These are phyloP conservation scores for Candida manassasensis DNA, from an alignment of 805 yeast species.

Conservation along the genomic window DNA sequence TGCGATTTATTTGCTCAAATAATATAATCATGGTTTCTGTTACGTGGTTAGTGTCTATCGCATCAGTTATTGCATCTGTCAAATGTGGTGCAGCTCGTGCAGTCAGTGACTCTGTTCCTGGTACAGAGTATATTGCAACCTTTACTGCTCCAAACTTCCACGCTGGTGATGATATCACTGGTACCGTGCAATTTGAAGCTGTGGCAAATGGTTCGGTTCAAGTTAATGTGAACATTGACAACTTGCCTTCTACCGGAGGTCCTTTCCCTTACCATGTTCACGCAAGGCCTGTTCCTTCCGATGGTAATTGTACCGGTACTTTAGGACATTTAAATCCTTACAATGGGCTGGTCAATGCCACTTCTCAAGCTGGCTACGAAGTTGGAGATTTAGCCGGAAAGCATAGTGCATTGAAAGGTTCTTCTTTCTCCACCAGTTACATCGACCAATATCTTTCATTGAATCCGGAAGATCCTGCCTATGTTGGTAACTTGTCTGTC, in stretches of 20 bases:
- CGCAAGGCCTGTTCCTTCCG: slow-evolving; percentile 30
- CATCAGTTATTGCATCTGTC: neutral
- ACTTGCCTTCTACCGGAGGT: slow-evolving; percentile 32
- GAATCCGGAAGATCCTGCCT: slow-evolving; percentile 23
- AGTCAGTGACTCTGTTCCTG: slow-evolving; percentile 25
- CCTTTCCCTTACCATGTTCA: slow-evolving; percentile 40
- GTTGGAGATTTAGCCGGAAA: slow-evolving; percentile 39
- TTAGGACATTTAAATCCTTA: slow-evolving; percentile 35
- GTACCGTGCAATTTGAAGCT: slow-evolving; percentile 26
- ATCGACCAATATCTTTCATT: slow-evolving; percentile 30
- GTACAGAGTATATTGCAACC: slow-evolving; percentile 23
- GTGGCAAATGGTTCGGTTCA: slow-evolving; percentile 28
- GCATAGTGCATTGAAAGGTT: slow-evolving; percentile 31
- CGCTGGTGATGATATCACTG: slow-evolving; percentile 16
- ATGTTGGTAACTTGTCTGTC: slow-evolving; percentile 31
- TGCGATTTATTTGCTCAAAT: slow-evolving; percentile 1
- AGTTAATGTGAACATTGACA: slow-evolving; percentile 27
- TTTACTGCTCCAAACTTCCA: slow-evolving; percentile 14
- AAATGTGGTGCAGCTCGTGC: slow-evolving; percentile 22
- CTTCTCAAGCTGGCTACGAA: slow-evolving; percentile 22
- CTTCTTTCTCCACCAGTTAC: slow-evolving; percentile 19
- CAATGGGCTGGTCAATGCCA: slow-evolving; percentile 24
- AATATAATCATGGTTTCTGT: neutral
- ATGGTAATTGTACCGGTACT: slow-evolving; percentile 37
- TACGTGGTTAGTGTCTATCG: neutral